Conservation (phyloP, 768 basidiomycete species). For the Tricholoma sp. region DNA sequence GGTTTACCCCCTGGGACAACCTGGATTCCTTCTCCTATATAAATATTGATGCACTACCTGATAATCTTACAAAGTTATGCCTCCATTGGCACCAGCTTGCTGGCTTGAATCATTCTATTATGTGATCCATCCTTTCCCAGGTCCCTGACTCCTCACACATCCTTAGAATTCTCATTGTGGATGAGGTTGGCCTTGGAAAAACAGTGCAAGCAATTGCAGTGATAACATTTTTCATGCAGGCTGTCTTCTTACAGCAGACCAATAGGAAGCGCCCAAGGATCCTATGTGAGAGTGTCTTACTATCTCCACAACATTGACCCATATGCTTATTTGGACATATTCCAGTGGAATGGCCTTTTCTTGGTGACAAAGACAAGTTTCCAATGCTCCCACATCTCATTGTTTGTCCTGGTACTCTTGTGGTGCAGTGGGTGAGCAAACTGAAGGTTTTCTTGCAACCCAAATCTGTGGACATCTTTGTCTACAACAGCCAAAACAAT, state of each 20-base stretch:
- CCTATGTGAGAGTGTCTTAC: conserved; percentile 1
- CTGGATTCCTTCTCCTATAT: not conserved
- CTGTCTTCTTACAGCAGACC: conserved; percentile 3
- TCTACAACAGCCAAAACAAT: conserved; percentile 14
- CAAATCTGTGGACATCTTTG: conserved; percentile 18
- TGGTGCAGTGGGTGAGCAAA: conserved; percentile 18
- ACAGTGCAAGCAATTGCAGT: conserved; percentile 17
- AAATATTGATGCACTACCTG: not conserved
- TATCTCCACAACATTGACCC: not conserved
- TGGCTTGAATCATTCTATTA: conserved; percentile 17
- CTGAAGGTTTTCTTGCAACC: too few relatives aligned
- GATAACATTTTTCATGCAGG: conserved; percentile 20
- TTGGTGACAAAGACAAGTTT: too few relatives aligned
- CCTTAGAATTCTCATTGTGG: too few relatives aligned
- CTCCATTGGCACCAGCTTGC: too few relatives aligned
- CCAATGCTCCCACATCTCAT: conserved; percentile 15
- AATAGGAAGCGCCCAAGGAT: not conserved
- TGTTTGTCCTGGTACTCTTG: conserved; percentile 16
- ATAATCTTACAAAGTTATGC: not conserved
- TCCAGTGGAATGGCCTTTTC: too few relatives aligned
- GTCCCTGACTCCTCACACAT: too few relatives aligned
- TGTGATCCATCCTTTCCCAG: conserved; percentile 14
- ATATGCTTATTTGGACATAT: not conserved
- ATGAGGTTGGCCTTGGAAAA: too few relatives aligned
- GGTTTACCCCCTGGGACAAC: too few relatives aligned